Evolutionary conservation across 1,284 basidiomycete species (phyloP).

Genomic region (Leccinum solheimii): DNA sequence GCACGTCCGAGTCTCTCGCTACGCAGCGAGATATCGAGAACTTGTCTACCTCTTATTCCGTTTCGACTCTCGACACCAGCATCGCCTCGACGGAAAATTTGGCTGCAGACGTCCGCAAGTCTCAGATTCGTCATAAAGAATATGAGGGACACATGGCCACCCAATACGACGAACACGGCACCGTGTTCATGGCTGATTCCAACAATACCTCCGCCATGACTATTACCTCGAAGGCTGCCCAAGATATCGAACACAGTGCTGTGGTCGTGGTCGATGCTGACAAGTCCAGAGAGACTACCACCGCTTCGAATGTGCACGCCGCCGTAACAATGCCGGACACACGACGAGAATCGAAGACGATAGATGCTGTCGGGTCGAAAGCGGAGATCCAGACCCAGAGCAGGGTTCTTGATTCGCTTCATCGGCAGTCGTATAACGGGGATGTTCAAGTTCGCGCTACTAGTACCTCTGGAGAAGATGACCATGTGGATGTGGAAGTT

Average conservation of each 20-base stretch:
- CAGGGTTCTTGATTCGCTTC: neutral
- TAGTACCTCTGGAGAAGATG: neutral
- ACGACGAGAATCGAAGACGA: neutral
- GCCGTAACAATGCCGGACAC: neutral
- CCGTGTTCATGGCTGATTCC: neutral
- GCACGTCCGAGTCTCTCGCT: neutral
- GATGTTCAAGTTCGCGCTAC: neutral
- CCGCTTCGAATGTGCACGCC: neutral
- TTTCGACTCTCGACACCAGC: neutral
- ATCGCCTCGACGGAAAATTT: neutral
- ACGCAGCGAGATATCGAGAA: neutral
- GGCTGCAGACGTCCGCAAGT: neutral
- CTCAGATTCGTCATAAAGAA: neutral
- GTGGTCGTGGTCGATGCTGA: neutral
- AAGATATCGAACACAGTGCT: neutral
- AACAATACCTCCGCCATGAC: neutral
- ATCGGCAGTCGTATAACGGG: neutral
- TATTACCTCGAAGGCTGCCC: neutral
- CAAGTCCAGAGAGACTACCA: neutral
- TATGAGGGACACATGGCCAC: neutral
- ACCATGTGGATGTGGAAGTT: neutral
- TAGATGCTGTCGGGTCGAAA: neutral
- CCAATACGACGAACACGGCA: neutral
- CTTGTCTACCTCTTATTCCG: neutral
- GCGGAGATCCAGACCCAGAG: neutral